Base-by-base conservation (phyloP, 306 rosid genomes). In the Mucuna pruriens region DNA sequence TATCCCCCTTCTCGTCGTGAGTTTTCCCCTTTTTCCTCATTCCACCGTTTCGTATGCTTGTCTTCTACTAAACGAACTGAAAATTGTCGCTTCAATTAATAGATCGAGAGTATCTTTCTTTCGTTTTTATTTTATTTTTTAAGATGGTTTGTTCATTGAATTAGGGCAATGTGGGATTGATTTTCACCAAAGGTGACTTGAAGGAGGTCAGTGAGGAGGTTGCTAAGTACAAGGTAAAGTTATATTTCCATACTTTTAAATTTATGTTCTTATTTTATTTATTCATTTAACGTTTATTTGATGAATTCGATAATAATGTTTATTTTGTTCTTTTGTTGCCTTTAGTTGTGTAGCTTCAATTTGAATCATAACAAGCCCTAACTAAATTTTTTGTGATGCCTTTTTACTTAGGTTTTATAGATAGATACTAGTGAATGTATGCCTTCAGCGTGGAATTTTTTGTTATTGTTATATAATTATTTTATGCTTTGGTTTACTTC, bases 121-220 rank as follows among this genome's bases (percentile, higher is more conserved):
- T 29, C 31, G 31, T 1, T 29, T 25, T 26, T 58, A 23, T 38
- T 1, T 0, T 42, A n/a, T n/a, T n/a, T n/a, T 0, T 1, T 42
- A 5, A 42, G 1, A 40, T 65, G 29, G 3, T 57, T 26, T 15
- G 8, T 9, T 71, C 3, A 0, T 33, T 4, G 17, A 9, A 26
- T 23, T 20, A 90, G 94, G 94, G 94, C 0, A 90, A 90, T 31
- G 94, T 90, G 12, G 94, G 94, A n/a, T 73, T 90, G 79, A 84
- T 90, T 40, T 90, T 89, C 84, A 90, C 94, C 79, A 90, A 80
- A 10, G 84, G 79, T 34, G 84, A 80, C 13, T 13, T 71, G 52
- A 80, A 80, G 60, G 84, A 80, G 67, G 92, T 90, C 10, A 68
- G 89, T 13, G 94, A 90, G 9, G 94, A 87, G 71, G 86, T 90